phyloP scores from a whole-genome alignment of 2,329 filamentous ascomycete species.

The Exophiala sp. region DNA sequence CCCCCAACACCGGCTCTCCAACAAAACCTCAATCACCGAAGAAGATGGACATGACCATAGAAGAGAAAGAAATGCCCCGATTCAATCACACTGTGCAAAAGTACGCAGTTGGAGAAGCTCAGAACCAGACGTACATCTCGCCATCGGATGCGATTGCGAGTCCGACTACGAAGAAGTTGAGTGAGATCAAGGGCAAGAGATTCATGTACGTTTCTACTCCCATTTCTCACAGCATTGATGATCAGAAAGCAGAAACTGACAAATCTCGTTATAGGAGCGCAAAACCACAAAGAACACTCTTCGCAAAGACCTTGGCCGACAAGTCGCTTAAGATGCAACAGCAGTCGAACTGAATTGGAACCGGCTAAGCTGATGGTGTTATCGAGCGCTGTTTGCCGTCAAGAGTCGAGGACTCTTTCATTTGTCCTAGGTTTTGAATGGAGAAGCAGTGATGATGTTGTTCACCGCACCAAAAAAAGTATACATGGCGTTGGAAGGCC shows the following conservation, averaged over 20 bases:
- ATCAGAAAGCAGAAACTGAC: conserved; percentile 15
- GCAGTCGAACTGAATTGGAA: too few species aligned
- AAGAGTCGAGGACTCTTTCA: too few species aligned
- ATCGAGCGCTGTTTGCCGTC: too few species aligned
- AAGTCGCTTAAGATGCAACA: conserved; percentile 29
- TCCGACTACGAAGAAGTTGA: conserved; percentile 49
- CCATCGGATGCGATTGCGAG: conserved; percentile 50
- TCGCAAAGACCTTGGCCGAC: conserved; percentile 44
- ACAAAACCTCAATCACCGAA: conserved; percentile 9
- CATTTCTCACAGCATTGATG: neutral
- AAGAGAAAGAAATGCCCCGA: conserved; percentile 11
- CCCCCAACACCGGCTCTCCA: conserved; percentile 20
- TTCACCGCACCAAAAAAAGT: too few species aligned
- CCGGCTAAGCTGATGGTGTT: too few species aligned
- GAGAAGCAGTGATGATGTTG: too few species aligned
- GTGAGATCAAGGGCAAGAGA: conserved; percentile 48
- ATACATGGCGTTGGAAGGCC: too few species aligned
- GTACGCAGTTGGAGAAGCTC: conserved; percentile 1
- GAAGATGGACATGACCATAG: conserved; percentile 1
- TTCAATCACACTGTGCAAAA: conserved; percentile 8
- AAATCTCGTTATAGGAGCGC: conserved; percentile 10
- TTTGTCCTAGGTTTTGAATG: too few species aligned
- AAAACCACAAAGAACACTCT: conserved; percentile 41
- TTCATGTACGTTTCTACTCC: conserved; percentile 32
- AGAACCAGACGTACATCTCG: conserved; percentile 41